phyloP scores from a whole-genome alignment of 805 yeast genomes.

The Candida germanica region DNA sequence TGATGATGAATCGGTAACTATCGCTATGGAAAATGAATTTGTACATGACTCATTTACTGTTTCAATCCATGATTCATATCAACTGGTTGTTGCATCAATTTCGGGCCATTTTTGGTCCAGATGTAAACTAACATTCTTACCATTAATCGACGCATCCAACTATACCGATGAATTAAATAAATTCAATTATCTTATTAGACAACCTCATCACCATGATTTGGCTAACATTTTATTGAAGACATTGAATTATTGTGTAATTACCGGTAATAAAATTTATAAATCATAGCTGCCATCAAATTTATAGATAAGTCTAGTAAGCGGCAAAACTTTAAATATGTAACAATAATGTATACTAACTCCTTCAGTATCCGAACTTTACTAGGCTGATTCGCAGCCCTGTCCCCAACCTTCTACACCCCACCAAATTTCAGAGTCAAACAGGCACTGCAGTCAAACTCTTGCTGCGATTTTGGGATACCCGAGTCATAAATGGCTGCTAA shows the following conservation, averaged over 20 bases:
- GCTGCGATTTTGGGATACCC: no score
- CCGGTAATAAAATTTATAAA: constrained; percentile 34
- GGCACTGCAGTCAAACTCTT: no score
- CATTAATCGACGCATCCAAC: constrained; percentile 31
- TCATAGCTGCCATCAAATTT: constrained; percentile 4
- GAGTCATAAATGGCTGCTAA: not conserved
- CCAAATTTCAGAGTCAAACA: no score
- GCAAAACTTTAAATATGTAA: not conserved
- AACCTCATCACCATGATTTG: constrained; percentile 10
- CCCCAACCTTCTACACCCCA: no score
- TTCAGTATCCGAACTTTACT: no score
- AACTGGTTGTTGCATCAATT: constrained; percentile 22
- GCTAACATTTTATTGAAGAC: constrained; percentile 17
- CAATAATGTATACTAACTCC: no score
- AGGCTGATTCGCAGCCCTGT: no score
- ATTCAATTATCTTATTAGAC: constrained; percentile 25
- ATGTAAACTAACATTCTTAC: constrained; percentile 35
- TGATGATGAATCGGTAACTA: constrained; percentile 16
- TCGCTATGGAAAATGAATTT: constrained; percentile 28
- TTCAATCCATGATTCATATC: constrained; percentile 13
- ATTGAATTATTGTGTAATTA: constrained; percentile 32
- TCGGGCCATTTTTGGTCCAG: constrained; percentile 36
- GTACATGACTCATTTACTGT: constrained; percentile 31
- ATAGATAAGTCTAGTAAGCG: constrained; percentile 1
- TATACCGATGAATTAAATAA: constrained; percentile 30